phyloP scores from a whole-genome alignment of 306 rosid species.

The Potentilla sterilis region DNA sequence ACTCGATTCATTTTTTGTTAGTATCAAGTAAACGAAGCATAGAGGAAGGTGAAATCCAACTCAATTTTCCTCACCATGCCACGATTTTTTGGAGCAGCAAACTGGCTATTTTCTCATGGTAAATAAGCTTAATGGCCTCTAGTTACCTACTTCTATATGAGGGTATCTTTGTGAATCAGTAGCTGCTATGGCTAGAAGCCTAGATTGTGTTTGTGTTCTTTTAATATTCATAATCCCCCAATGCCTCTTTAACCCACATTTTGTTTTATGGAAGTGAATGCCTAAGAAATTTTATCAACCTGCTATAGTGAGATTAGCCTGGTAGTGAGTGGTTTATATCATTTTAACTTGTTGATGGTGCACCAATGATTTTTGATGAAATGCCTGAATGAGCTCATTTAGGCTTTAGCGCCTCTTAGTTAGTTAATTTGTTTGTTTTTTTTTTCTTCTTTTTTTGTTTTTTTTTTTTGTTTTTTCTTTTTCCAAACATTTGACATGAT shows the following conservation, averaged over 20 bases:
- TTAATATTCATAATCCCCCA: not conserved
- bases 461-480: no score
- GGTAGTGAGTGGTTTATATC: not conserved
- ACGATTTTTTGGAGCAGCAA: conserved; percentile 45
- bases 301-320: not conserved
- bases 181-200: not conserved
- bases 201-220: not conserved
- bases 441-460: no score
- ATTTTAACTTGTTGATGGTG: not conserved
- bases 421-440: no score
- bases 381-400: not conserved
- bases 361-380: not conserved
- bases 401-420: not conserved
- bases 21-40: conserved; percentile 80
- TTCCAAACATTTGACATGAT: no score
- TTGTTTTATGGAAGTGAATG: no score
- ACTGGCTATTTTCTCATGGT: conserved; percentile 67
- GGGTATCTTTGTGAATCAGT: not conserved
- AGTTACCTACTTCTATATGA: not conserved
- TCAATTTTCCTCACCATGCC: conserved; percentile 36
- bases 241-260: no score
- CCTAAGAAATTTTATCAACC: no score
- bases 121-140: not conserved
- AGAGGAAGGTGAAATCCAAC: conserved; percentile 68
- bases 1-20: not conserved